Evolutionary conservation across 116 monocot genomes (phyloP).

Genomic region (Cymodocea nodosa): DNA sequence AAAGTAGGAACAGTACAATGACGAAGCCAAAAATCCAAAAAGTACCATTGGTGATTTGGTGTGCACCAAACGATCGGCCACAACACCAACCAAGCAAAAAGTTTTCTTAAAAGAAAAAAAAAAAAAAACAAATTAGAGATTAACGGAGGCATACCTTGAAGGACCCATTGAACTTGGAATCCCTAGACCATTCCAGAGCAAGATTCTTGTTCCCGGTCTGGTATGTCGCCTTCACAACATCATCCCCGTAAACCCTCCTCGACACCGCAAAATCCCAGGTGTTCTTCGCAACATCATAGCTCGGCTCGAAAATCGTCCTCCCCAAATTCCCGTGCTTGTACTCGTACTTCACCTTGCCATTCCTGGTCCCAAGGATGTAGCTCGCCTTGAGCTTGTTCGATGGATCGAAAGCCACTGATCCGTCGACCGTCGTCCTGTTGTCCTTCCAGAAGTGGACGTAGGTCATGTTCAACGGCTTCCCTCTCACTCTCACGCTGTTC

Average conservation of each 20-base stretch:
- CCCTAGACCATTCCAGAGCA: conserved; percentile 58
- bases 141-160: conserved; percentile 43
- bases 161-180: conserved; percentile 34
- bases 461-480: conserved; percentile 59
- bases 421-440: conserved; percentile 47
- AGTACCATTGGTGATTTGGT: too few relatives aligned
- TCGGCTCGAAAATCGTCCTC: conserved; percentile 54
- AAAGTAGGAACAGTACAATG: too few relatives aligned
- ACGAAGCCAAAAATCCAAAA: too few relatives aligned
- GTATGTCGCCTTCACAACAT: conserved; percentile 51
- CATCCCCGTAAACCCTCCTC: conserved; percentile 46
- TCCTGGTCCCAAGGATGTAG: conserved; percentile 23
- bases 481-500: conserved; percentile 48
- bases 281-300: conserved; percentile 48
- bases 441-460: conserved; percentile 48
- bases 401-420: conserved; percentile 44
- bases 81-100: too few relatives aligned
- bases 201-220: conserved; percentile 44
- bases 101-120: too few relatives aligned
- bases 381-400: conserved; percentile 57
- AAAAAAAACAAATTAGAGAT: too few relatives aligned
- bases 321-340: conserved; percentile 52
- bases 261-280: conserved; percentile 67
- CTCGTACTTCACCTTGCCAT: conserved; percentile 51
- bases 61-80: too few relatives aligned